phyloP scores from a whole-genome alignment of 2,329 filamentous ascomycete genomes.

The Penicillium sp. region DNA sequence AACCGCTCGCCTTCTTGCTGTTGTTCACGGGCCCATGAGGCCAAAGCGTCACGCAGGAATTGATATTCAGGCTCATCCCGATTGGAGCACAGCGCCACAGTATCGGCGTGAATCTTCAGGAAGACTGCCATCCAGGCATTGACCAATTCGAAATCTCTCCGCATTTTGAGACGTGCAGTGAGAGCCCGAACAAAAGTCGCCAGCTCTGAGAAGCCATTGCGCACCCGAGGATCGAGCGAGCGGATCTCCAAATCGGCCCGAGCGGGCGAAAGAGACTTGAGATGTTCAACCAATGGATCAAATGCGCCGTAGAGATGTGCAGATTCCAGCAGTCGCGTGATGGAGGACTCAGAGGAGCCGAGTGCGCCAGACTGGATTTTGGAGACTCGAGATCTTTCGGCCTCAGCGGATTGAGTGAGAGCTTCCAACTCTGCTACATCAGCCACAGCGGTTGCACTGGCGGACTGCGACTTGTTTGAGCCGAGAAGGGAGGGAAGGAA shows the following conservation, averaged over 20 bases:
- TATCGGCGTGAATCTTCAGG: slow-evolving; percentile 72
- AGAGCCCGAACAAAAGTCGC: slow-evolving; percentile 79
- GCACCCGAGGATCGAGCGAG: slow-evolving; percentile 61
- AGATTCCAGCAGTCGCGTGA: slow-evolving; percentile 52
- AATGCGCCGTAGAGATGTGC: slow-evolving; percentile 60
- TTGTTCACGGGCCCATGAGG: slow-evolving; percentile 71
- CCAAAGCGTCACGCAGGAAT: slow-evolving; percentile 60
- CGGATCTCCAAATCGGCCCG: slow-evolving; percentile 89
- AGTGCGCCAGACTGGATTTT: slow-evolving; percentile 58
- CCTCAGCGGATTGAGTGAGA: slow-evolving; percentile 37
- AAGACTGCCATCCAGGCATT: slow-evolving; percentile 99
- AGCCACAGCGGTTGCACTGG: slow-evolving; percentile 24
- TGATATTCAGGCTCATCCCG: slow-evolving; percentile 49
- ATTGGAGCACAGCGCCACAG: slow-evolving; percentile 49
- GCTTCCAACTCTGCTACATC: slow-evolving; percentile 33
- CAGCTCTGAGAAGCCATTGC: slow-evolving; percentile 63
- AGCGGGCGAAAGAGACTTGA: slow-evolving; percentile 79
- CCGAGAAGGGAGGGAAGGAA: slow-evolving; percentile 66
- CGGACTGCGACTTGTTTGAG: slow-evolving; percentile 23
- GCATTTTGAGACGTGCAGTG: slow-evolving; percentile 66
- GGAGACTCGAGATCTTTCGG: slow-evolving; percentile 67
- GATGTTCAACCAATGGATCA: slow-evolving; percentile 69
- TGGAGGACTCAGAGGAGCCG: slow-evolving; percentile 33
- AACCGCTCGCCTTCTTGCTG: slow-evolving; percentile 70
- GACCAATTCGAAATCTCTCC: slow-evolving; percentile 86